Evolutionary conservation across 1,284 basidiomycete species (phyloP).

Genomic region (Macrocystidia cucumis): DNA sequence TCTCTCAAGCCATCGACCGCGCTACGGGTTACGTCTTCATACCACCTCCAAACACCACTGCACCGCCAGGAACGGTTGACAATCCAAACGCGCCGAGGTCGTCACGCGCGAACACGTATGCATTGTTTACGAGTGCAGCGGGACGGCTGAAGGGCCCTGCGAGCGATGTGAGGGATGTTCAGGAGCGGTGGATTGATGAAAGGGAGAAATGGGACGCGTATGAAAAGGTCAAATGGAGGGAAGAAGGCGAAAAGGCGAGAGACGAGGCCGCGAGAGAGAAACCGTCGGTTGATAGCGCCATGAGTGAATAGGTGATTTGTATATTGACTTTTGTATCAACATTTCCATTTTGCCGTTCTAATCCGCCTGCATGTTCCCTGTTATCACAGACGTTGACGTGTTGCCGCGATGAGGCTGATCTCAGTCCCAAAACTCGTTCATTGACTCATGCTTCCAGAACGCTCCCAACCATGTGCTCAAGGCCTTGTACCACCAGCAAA

Average conservation of each 20-base stretch:
- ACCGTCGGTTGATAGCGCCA: no score
- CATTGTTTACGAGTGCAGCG: slow-evolving; percentile 60
- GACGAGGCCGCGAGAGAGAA: slow-evolving; percentile 21
- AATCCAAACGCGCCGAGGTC: slow-evolving; percentile 30
- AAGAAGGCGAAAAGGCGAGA: slow-evolving; percentile 42
- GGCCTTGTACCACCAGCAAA: no score
- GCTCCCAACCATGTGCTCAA: no score
- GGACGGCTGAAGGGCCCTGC: slow-evolving; percentile 46
- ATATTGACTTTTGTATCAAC: no score
- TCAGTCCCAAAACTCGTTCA: no score
- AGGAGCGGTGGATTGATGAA: slow-evolving; percentile 85
- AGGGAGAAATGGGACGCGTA: slow-evolving; percentile 72
- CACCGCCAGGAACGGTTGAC: slow-evolving; percentile 45
- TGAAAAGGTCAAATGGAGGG: slow-evolving; percentile 65
- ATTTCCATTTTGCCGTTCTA: no score
- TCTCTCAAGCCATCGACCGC: slow-evolving; percentile 78
- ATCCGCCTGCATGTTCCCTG: no score
- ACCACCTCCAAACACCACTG: slow-evolving; percentile 42
- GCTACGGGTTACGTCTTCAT: slow-evolving; percentile 87
- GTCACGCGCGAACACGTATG: slow-evolving; percentile 56
- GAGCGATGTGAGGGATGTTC: slow-evolving; percentile 70
- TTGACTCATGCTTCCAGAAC: no score
- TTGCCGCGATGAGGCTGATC: no score
- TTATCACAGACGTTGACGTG: no score
- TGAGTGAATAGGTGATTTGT: no score